Conservation (phyloP, 2,329 filamentous ascomycete species). For the Colletotrichum sp. region DNA sequence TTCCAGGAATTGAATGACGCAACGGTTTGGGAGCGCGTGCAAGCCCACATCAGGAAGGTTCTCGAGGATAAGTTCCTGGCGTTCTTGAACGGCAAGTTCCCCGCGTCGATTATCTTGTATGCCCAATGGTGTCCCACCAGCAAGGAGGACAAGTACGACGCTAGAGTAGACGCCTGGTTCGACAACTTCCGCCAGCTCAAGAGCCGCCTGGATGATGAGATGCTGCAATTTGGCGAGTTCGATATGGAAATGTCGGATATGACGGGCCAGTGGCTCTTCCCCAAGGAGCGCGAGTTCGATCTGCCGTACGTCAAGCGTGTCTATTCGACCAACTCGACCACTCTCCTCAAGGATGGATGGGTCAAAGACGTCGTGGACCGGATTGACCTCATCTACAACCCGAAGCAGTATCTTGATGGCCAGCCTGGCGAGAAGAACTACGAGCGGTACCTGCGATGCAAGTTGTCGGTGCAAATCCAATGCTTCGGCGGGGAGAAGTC, state of each 20-base stretch:
- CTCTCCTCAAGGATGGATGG: conserved; percentile 44
- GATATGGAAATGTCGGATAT: conserved; percentile 50
- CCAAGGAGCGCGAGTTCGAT: conserved; percentile 49
- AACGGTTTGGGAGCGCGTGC: conserved; percentile 11
- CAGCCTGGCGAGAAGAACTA: conserved; percentile 30
- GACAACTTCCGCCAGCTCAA: conserved; percentile 27
- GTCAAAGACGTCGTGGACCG: conserved; percentile 39
- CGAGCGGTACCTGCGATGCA: conserved; percentile 30
- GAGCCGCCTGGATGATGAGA: conserved; percentile 31
- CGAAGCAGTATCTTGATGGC: conserved; percentile 20
- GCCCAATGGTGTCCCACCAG: conserved; percentile 52
- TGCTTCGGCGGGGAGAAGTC: conserved; percentile 49
- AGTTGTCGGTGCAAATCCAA: conserved; percentile 50
- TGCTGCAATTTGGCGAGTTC: conserved; percentile 32
- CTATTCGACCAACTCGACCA: conserved; percentile 46
- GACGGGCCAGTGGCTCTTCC: conserved; percentile 52
- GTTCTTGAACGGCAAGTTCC: conserved; percentile 40
- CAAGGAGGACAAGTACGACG: conserved; percentile 38
- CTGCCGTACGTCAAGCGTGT: conserved; percentile 54
- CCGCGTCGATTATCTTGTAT: conserved; percentile 48
- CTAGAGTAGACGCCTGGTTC: conserved; percentile 39
- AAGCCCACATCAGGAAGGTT: conserved; percentile 38
- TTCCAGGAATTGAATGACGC: conserved; percentile 38
- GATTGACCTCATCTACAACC: conserved; percentile 41
- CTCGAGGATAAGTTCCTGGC: conserved; percentile 42